Conservation (phyloP, 2,329 filamentous ascomycete species). For the Albifimbria verrucaria region DNA sequence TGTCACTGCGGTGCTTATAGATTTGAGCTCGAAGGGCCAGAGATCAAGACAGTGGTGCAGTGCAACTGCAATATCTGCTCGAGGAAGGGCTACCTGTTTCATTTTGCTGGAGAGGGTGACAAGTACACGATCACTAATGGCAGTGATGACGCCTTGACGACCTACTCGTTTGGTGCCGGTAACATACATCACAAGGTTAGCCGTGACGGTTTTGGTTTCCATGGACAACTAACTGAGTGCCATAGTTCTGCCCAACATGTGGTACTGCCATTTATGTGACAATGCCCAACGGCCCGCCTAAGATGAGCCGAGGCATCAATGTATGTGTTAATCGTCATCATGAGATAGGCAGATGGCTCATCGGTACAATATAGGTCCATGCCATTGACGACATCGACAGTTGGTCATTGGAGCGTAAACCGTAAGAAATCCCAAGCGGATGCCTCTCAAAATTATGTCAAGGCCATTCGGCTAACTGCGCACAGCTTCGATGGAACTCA, state of each 20-base stretch:
- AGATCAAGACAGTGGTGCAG: conserved; percentile 52
- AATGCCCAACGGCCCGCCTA: conserved; percentile 21
- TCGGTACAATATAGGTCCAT: conserved; percentile 28
- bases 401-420: conserved; percentile 37
- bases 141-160: conserved; percentile 31
- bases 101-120: conserved; percentile 24
- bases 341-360: conserved; percentile 4
- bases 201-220: background rate
- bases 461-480: background rate
- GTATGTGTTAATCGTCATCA: conserved; percentile 24
- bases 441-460: background rate
- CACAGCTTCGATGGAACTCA: conserved; percentile 36
- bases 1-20: conserved; percentile 56
- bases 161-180: conserved; percentile 41
- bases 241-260: conserved; percentile 50
- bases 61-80: conserved; percentile 68
- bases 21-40: conserved; percentile 49
- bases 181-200: conserved; percentile 39
- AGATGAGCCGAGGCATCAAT: conserved; percentile 36
- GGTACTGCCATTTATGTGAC: conserved; percentile 39
- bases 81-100: conserved; percentile 44
- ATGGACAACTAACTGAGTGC: background rate
- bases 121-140: conserved; percentile 46
- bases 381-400: conserved; percentile 41
- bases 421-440: conserved; percentile 28